Percentiles rank a stretch among this genome's conserved stretches.
phyloP scores from a whole-genome alignment of 208 protist genomes.

The Tetramitus jugosus region DNA sequence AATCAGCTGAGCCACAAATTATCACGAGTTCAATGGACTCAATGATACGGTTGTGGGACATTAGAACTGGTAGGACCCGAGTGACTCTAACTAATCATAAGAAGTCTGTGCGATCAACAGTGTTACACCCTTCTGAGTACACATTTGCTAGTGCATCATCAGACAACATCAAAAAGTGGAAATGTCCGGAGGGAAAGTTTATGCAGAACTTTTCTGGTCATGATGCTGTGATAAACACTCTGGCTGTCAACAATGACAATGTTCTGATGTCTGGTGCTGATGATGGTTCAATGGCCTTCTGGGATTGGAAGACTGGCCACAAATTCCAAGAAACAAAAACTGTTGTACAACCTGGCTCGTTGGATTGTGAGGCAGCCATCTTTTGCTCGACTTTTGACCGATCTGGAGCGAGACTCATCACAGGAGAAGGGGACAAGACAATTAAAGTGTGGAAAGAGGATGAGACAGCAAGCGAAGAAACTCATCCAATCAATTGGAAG shows the following conservation, averaged over 20 bases:
- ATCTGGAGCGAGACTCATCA: conserved; percentile 67
- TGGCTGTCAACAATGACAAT: conserved; percentile 74
- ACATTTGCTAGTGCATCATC: conserved; percentile 83
- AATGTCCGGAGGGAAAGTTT: conserved; percentile 82
- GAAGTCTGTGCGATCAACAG: conserved; percentile 86
- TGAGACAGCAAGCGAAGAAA: conserved; percentile 27
- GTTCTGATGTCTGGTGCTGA: conserved; percentile 86
- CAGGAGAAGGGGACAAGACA: conserved; percentile 72
- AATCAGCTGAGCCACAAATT: conserved; percentile 77
- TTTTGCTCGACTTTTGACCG: conserved; percentile 60
- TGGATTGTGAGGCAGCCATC: conserved; percentile 52
- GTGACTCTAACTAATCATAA: conserved; percentile 95
- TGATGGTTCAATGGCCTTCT: conserved; percentile 74
- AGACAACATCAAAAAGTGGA: conserved; percentile 96
- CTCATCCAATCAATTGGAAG: conserved; percentile 38
- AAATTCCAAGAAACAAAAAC: conserved; percentile 48
- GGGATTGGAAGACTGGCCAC: conserved; percentile 91
- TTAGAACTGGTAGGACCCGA: conserved; percentile 43
- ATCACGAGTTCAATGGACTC: conserved; percentile 67
- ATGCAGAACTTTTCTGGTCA: conserved; percentile 80
- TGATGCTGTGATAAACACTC: conserved; percentile 61
- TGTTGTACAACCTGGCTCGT: conserved; percentile 5
- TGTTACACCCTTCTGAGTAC: conserved; percentile 70
- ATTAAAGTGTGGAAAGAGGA: conserved; percentile 61
- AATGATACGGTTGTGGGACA: conserved; percentile 59